Evolutionary conservation across 2,329 filamentous ascomycete genomes (phyloP).

Genomic region (Paecilomyces sp.): DNA sequence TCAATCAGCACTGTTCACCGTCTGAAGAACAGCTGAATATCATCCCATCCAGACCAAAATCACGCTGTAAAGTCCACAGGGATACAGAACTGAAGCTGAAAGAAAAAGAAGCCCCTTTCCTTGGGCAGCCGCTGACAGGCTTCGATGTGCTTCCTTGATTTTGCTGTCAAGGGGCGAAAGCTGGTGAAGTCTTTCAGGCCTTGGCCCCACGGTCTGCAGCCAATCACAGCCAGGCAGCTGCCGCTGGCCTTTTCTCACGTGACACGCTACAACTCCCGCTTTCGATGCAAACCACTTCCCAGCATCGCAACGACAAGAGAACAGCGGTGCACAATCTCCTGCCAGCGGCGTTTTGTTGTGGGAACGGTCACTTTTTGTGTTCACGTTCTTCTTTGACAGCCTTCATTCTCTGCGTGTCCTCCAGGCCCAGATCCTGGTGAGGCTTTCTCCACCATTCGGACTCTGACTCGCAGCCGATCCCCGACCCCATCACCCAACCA

Average conservation of each 20-base stretch:
- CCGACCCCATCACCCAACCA: slow-evolving; percentile 15
- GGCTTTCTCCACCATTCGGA: slow-evolving; percentile 8
- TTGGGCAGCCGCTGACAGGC: not conserved
- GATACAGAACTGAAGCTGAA: not conserved
- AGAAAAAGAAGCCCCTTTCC: not conserved
- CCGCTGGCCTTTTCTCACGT: slow-evolving; percentile 18
- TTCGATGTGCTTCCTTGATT: not conserved
- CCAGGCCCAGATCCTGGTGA: slow-evolving; percentile 6
- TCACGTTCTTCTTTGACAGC: slow-evolving; percentile 1
- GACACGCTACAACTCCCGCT: slow-evolving; percentile 26
- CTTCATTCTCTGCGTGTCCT: slow-evolving; percentile 8
- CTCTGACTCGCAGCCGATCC: slow-evolving; percentile 20
- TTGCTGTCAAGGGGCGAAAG: not conserved
- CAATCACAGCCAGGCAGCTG: slow-evolving; percentile 16
- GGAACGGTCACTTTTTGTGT: not conserved
- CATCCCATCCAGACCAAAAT: not conserved
- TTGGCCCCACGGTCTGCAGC: slow-evolving; percentile 14
- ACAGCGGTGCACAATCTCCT: slow-evolving; percentile 13
- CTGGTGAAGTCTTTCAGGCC: slow-evolving; percentile 3
- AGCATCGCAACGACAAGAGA: slow-evolving; percentile 15
- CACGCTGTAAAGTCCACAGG: not conserved
- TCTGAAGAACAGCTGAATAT: not conserved
- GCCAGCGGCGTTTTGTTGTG: not conserved
- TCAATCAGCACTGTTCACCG: not conserved
- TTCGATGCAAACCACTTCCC: slow-evolving; percentile 33